Base-by-base conservation (phyloP, 192 early-diverging fungal genomes). In the Mortierella antarctica region DNA sequence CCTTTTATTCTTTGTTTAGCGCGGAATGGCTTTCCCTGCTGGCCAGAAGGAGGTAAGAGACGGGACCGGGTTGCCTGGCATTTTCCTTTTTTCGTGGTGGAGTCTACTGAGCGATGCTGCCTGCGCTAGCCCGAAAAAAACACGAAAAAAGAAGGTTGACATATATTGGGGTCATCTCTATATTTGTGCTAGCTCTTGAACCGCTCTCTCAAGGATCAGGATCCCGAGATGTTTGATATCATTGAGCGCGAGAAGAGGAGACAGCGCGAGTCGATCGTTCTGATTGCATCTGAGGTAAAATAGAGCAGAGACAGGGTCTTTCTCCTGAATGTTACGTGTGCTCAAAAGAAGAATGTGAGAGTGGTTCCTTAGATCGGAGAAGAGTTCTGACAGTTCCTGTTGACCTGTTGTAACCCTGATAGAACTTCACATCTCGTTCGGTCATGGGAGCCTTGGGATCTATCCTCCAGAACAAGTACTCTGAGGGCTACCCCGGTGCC, bases 401-500 rank as follows among this genome's bases (percentile, higher is more conserved):
- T 48, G 15, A 12, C 31, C 56, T 41, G 14, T 15, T 48, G 17
- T n/a, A 21, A 52, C 21, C 20, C 44, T 45, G 18, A 47, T 74
- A 95, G 92, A 99, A 99, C 91, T 99, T 97, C 82, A 99, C 98
- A 15, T 97, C 96, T 53, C 90, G 91, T 51, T 92, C 97, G 0
- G 98, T 98, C 53, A 96, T 98, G 94, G 91, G 96, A 50, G 95
- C 95, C 12, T 89, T 99, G 57, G 98, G 98, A 23, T 98, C 96
- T 11, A 91, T 97, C 45, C 96, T 99, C 93, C 97, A 98, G 85
- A 99, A 99, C 92, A 99, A 99, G 88, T 99, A 99, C 88, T 97
- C 96, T 23, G 97, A 98, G 86, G 97, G 96, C 45, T 98, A 99
- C 88, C 95, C 95, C 10, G 93, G 93, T 41, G 96, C 96, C 21